phyloP scores from a whole-genome alignment of 2,329 filamentous ascomycete genomes.

The Xylaria sp. region DNA sequence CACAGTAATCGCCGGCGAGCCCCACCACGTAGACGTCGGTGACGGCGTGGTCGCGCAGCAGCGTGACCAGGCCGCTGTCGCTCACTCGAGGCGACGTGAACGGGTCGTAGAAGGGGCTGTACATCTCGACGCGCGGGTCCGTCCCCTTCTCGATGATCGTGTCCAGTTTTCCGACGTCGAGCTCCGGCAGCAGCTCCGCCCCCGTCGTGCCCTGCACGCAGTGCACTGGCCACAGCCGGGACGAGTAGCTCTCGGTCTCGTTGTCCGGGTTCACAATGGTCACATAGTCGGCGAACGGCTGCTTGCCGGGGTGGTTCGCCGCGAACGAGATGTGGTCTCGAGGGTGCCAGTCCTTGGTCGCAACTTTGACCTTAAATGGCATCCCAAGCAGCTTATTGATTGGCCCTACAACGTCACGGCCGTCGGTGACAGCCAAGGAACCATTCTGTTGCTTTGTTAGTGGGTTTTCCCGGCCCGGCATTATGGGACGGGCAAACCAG shows the following conservation, averaged over 20 bases:
- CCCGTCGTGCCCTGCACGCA: conserved; percentile 82
- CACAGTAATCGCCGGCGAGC: conserved; percentile 89
- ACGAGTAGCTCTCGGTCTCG: conserved; percentile 68
- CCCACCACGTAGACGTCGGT: conserved; percentile 89
- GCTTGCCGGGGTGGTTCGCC: conserved; percentile 74
- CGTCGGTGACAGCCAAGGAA: conserved; percentile 81
- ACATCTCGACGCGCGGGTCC: conserved; percentile 84
- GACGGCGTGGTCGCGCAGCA: conserved; percentile 66
- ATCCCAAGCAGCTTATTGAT: conserved; percentile 81
- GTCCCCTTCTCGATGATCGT: conserved; percentile 80
- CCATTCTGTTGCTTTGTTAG: conserved; percentile 69
- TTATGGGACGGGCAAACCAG: neutral
- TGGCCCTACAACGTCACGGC: conserved; percentile 72
- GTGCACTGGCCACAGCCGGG: conserved; percentile 88
- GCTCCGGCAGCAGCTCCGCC: conserved; percentile 76
- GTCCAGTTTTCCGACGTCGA: conserved; percentile 70
- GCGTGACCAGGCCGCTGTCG: conserved; percentile 70
- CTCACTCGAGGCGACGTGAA: conserved; percentile 70
- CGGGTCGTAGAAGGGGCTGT: conserved; percentile 87
- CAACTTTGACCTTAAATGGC: conserved; percentile 77
- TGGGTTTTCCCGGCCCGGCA: conserved; percentile 3
- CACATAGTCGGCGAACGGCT: conserved; percentile 72
- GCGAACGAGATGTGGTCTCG: conserved; percentile 87
- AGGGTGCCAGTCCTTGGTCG: conserved; percentile 95
- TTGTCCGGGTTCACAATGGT: conserved; percentile 75